Conservation (phyloP, 1,284 basidiomycete species). For the Ceratobasidium sp. region DNA sequence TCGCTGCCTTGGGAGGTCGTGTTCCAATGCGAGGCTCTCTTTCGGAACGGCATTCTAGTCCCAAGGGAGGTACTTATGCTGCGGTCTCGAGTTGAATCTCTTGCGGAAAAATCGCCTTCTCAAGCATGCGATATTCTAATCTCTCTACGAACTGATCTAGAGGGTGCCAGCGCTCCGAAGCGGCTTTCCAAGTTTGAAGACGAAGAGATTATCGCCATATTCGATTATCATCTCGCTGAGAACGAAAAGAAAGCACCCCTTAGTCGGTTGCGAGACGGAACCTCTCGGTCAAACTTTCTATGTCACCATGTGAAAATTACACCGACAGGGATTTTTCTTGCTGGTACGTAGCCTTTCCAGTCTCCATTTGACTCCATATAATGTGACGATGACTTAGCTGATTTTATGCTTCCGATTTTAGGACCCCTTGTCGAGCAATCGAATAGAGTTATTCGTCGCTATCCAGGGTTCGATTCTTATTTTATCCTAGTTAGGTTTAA, state of each 20-base stretch:
- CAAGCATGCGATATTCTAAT: constrained; percentile 19
- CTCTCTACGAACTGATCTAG: background rate
- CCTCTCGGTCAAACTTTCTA: background rate
- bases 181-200: constrained; percentile 2
- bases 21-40: constrained; percentile 35
- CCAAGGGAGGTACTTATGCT: constrained; percentile 41
- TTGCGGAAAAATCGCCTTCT: background rate
- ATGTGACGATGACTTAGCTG: background rate
- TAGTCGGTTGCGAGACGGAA: background rate
- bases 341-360: constrained; percentile 4
- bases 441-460: constrained; percentile 45
- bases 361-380: background rate
- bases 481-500: constrained; percentile 46
- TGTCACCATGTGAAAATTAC: constrained; percentile 40
- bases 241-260: background rate
- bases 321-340: constrained; percentile 29
- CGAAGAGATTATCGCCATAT: constrained; percentile 4
- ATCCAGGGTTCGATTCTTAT: constrained; percentile 39
- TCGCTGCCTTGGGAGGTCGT: constrained; percentile 42
- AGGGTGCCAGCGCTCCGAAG: background rate
- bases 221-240: background rate
- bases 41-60: constrained; percentile 38
- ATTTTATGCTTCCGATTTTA: background rate
- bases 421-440: constrained; percentile 45
- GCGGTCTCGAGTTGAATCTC: background rate